These are phyloP conservation scores for Lipomyces orientalis DNA, from an alignment of 805 yeast species.

Conservation along the genomic window DNA sequence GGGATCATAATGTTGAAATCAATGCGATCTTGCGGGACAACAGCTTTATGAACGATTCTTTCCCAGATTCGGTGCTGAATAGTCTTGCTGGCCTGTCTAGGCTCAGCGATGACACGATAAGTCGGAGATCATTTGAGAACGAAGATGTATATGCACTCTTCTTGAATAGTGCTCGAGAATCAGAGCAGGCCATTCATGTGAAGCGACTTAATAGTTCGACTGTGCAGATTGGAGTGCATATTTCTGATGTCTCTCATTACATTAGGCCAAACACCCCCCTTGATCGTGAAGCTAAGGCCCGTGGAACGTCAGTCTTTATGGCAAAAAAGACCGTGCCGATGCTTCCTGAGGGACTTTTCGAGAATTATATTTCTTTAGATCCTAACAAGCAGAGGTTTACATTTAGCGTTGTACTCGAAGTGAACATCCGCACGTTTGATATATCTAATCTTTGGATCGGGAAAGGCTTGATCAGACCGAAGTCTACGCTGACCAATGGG, in stretches of 20 bases:
- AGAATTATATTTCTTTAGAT: slow-evolving; percentile 60
- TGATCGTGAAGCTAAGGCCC: slow-evolving; percentile 87
- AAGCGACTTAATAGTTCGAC: slow-evolving; percentile 62
- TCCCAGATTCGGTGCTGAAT: slow-evolving; percentile 49
- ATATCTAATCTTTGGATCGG: slow-evolving; percentile 79
- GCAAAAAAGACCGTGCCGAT: slow-evolving; percentile 75
- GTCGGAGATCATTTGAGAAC: slow-evolving; percentile 58
- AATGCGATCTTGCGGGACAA: slow-evolving; percentile 83
- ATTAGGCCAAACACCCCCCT: slow-evolving; percentile 74
- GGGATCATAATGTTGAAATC: slow-evolving; percentile 76
- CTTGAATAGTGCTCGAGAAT: slow-evolving; percentile 59
- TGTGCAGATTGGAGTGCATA: slow-evolving; percentile 85
- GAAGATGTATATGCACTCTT: slow-evolving; percentile 69
- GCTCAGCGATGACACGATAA: slow-evolving; percentile 40
- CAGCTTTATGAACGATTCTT: slow-evolving; percentile 51
- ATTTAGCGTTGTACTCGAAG: slow-evolving; percentile 76
- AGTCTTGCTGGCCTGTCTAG: slow-evolving; percentile 15
- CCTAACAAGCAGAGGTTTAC: slow-evolving; percentile 68
- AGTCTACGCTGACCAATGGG: slow-evolving; percentile 58
- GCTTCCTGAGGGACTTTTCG: slow-evolving; percentile 69
- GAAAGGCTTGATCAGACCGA: slow-evolving; percentile 72
- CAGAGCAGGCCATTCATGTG: slow-evolving; percentile 83
- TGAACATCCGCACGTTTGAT: slow-evolving; percentile 73
- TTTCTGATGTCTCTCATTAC: slow-evolving; percentile 76
- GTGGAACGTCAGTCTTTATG: slow-evolving; percentile 86